Evolutionary conservation across 2,329 filamentous ascomycete species (phyloP), one percentile per base, ranked within the genome.

Genomic region (Fusarium redolens): DNA sequence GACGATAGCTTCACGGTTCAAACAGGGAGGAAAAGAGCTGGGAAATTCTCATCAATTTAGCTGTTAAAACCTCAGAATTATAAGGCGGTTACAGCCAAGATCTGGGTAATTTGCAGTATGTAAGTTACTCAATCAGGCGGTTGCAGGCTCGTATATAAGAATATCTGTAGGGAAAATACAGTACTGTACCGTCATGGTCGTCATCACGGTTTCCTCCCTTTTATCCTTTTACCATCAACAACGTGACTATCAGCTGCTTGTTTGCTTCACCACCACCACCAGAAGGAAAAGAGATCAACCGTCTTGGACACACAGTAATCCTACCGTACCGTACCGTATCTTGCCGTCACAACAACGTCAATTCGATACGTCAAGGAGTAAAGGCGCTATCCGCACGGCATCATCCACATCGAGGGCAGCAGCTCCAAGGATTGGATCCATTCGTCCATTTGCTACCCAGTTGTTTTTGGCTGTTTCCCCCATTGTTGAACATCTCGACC

Each of bases 191-290:
- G 60, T 63, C 41, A 61, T 62, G 41, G 50, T 38, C 48, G 55
- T 57, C 62, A 64, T 61, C 41, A 43, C 40, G 30, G 47, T 18
- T 43, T 58, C 44, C 41, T 45, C 43, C 25, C 41, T 37, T 44
- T 33, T 43, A 28, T 22, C 22, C 30, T 41, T 38, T 44, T 37
- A 64, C 31, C 64, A 64, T 45, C 57, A 69, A 72, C 60, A 69
- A 61, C 72, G 48, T 72, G 71, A 74, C 57, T 62, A 60, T 74
- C 71, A 74, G 68, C 61, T 69, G 68, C 68, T 74, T 65, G 55
- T 20, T 66, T 45, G 47, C 44, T 52, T 43, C 35, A 64, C 43
- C 50, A 65, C 54, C 28, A 71, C 57, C 41, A 38, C 17, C 59
- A 25, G 45, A 20, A 62, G 30, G 31, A 33, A 54, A 25, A 38